Evolutionary conservation across 495 filamentous ascomycete species (phyloP).

Genomic region (Talaromyces ruber): DNA sequence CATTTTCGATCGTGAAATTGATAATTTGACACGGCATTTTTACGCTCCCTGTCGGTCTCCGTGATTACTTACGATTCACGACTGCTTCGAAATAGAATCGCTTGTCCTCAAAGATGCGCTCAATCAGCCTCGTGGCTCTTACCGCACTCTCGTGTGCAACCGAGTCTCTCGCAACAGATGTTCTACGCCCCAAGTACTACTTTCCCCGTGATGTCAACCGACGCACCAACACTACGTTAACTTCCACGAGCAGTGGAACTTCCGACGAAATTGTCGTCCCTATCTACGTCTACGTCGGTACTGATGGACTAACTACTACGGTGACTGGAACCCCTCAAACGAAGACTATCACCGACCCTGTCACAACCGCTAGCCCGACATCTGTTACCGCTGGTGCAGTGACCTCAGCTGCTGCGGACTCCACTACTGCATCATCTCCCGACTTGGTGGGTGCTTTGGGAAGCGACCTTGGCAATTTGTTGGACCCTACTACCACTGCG

Average conservation of each 20-base stretch:
- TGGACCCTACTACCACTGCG: conserved; percentile 5
- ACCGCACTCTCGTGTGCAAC: conserved; percentile 3
- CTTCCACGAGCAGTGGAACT: conserved; percentile 3
- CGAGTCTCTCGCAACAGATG: conserved; percentile 1
- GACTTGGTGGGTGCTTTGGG: conserved; percentile 6
- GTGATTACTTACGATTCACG: background rate
- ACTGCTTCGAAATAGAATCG: background rate
- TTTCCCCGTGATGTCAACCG: conserved; percentile 40
- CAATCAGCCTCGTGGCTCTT: conserved; percentile 2
- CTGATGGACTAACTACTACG: conserved; percentile 18
- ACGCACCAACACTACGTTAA: conserved; percentile 16
- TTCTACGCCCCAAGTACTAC: conserved; percentile 36
- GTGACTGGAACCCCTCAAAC: conserved; percentile 11
- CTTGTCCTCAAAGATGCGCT: conserved; percentile 4
- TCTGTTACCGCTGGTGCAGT: conserved; percentile 2
- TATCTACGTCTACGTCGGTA: conserved; percentile 18
- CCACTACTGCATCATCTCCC: background rate
- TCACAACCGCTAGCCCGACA: background rate
- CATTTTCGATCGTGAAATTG: background rate
- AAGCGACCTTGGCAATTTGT: conserved; percentile 1
- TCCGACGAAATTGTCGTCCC: conserved; percentile 14
- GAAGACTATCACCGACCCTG: background rate
- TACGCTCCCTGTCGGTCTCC: background rate
- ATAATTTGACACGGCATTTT: background rate
- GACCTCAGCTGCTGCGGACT: background rate